phyloP scores from a whole-genome alignment of 2,329 filamentous ascomycete genomes.

The Trichoderma sp. region DNA sequence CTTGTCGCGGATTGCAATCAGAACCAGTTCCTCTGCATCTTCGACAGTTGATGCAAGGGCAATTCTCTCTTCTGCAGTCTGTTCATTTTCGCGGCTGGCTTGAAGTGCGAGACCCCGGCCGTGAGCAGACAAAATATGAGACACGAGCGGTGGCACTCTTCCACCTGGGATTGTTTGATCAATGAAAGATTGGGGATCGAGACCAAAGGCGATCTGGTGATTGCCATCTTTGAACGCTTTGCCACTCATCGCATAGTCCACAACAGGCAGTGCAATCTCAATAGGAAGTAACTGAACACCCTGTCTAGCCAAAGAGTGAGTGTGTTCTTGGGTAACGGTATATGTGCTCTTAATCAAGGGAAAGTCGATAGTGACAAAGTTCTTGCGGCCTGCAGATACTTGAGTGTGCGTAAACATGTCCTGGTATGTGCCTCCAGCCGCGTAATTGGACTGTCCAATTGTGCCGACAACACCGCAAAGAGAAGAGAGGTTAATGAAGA shows the following conservation, averaged over 20 bases:
- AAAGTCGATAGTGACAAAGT: background rate
- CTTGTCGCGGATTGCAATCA: background rate
- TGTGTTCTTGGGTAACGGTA: background rate
- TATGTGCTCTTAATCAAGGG: background rate
- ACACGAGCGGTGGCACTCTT: background rate
- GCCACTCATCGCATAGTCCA: conserved; percentile 12
- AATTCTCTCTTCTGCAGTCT: background rate
- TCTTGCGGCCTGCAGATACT: background rate
- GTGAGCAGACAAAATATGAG: background rate
- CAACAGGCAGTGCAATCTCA: background rate
- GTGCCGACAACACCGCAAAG: conserved; percentile 37
- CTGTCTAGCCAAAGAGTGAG: background rate
- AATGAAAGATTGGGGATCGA: background rate
- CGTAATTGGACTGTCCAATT: conserved; percentile 44
- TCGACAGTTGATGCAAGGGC: background rate
- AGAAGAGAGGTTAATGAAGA: conserved; percentile 43
- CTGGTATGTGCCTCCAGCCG: conserved; percentile 37
- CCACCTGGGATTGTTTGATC: background rate
- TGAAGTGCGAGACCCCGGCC: background rate
- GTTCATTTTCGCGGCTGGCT: background rate
- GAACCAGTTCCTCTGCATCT: background rate
- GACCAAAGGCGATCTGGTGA: conserved; percentile 12
- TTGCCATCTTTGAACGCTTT: conserved; percentile 7
- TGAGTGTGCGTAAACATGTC: conserved; percentile 27
- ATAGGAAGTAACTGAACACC: background rate